Percentiles rank a stretch among this genome's conserved stretches.
These are phyloP conservation scores for Chaetomium sp. DNA, from an alignment of 2,329 filamentous ascomycete genomes.

Conservation along the genomic window DNA sequence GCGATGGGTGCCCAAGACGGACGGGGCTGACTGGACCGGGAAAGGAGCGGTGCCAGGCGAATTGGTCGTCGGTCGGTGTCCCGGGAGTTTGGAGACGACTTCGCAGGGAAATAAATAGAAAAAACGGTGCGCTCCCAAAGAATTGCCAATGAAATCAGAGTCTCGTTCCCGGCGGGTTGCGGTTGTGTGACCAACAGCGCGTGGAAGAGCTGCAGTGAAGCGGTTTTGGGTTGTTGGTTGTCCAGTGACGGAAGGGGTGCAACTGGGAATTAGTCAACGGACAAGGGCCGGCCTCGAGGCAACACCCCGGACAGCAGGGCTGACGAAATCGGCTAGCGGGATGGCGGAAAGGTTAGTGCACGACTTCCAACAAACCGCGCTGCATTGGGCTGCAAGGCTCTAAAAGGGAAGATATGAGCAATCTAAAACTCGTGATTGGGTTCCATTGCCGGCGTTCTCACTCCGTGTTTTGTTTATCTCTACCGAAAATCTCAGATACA, in stretches of 20 bases:
- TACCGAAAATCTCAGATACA: too few species aligned
- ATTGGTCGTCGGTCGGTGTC: not conserved
- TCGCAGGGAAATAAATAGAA: not conserved
- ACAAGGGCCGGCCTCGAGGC: conserved; percentile 10
- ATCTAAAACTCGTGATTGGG: too few species aligned
- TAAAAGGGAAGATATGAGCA: too few species aligned
- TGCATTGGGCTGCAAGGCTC: too few species aligned
- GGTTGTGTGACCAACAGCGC: conserved; percentile 8
- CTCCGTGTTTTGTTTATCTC: too few species aligned
- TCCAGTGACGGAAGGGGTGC: conserved; percentile 10
- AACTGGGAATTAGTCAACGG: not conserved
- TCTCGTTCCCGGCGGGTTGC: not conserved
- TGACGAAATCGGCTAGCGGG: conserved; percentile 24
- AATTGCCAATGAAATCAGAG: not conserved
- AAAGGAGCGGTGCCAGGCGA: not conserved
- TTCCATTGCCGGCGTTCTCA: too few species aligned
- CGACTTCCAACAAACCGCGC: too few species aligned
- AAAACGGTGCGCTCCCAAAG: not conserved
- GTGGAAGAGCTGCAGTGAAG: conserved; percentile 8
- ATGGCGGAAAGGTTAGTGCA: conserved; percentile 19
- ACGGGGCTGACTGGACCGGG: not conserved
- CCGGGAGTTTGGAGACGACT: not conserved
- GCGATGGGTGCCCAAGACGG: conserved; percentile 9
- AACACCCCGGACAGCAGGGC: conserved; percentile 14
- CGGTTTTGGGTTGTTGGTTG: conserved; percentile 8